Percentiles rank a stretch among this genome's conserved stretches.
Evolutionary conservation across 306 rosid species (phyloP).

Genomic region (Cotoneaster glaucophyllus): DNA sequence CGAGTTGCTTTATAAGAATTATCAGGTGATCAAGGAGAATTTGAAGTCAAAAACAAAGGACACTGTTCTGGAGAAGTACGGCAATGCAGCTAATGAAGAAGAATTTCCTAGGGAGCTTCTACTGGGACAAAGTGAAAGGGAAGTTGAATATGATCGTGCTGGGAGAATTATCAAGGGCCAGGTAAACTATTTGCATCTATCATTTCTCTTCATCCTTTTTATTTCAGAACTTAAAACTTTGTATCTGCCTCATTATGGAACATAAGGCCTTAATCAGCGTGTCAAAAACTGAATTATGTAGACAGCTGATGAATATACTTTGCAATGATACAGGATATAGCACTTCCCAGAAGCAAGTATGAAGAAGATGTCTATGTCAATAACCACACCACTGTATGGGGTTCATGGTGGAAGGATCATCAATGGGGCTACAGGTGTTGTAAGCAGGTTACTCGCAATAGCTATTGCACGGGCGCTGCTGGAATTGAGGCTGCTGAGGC

Average conservation of each 20-base stretch:
- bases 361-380: conserved; percentile 55
- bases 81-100: conserved; percentile 53
- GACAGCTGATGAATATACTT: not conserved
- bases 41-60: conserved; percentile 55
- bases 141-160: conserved; percentile 74
- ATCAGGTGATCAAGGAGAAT: conserved; percentile 51
- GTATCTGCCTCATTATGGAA: not conserved
- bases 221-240: not conserved
- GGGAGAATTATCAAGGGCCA: conserved; percentile 68
- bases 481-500: conserved; percentile 68
- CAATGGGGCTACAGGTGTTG: conserved; percentile 78
- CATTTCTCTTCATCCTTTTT: not conserved
- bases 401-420: conserved; percentile 80
- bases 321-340: conserved; percentile 32
- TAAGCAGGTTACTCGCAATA: conserved; percentile 45
- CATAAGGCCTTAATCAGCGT: not conserved
- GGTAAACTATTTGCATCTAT: conserved; percentile 19
- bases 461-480: conserved; percentile 61
- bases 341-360: conserved; percentile 54
- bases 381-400: conserved; percentile 67
- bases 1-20: conserved; percentile 60
- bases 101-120: conserved; percentile 61
- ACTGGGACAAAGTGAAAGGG: conserved; percentile 61
- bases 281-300: not conserved
- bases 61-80: conserved; percentile 56